Evolutionary conservation across 2,329 filamentous ascomycete genomes (phyloP).

Genomic region (Verticillium longisporum): DNA sequence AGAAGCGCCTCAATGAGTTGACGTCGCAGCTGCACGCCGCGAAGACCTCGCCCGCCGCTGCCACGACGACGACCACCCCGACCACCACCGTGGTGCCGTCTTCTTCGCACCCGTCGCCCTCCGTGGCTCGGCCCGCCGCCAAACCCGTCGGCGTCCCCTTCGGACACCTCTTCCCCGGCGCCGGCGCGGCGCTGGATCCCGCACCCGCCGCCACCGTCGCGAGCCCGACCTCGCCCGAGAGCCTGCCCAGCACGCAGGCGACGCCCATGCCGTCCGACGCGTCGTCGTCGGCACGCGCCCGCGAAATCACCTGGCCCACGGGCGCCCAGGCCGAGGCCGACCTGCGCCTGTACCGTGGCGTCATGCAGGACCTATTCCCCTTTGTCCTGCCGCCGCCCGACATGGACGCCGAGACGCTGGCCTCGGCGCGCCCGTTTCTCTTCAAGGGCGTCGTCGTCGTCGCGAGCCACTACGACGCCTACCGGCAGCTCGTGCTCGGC

Average conservation of each 20-base stretch:
- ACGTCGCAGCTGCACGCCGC: slow-evolving; percentile 34
- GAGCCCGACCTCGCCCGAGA: slow-evolving; percentile 13
- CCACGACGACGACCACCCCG: background rate
- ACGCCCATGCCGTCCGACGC: background rate
- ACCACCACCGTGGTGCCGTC: no score
- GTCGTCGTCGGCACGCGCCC: slow-evolving; percentile 1
- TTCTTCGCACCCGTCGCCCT: slow-evolving; percentile 6
- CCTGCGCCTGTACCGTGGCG: slow-evolving; percentile 26
- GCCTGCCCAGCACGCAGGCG: slow-evolving; percentile 9
- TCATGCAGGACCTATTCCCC: slow-evolving; percentile 31
- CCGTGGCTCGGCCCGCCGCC: slow-evolving; percentile 3
- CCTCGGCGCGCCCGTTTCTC: slow-evolving; percentile 31
- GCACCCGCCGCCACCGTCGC: slow-evolving; percentile 8
- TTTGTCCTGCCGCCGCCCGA: slow-evolving; percentile 34
- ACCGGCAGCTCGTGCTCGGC: slow-evolving; percentile 35
- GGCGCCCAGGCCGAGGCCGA: slow-evolving; percentile 31
- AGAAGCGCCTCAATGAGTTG: slow-evolving; percentile 42
- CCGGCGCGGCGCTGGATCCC: background rate
- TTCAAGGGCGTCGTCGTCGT: slow-evolving; percentile 45
- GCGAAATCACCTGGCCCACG: slow-evolving; percentile 31
- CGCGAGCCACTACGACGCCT: slow-evolving; percentile 32
- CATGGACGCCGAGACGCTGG: slow-evolving; percentile 28
- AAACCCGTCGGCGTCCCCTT: background rate
- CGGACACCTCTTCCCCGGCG: slow-evolving; percentile 6
- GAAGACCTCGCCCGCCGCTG: background rate